phyloP scores from a whole-genome alignment of 2,329 filamentous ascomycete species.

The Neopestalotiopsis sp. region DNA sequence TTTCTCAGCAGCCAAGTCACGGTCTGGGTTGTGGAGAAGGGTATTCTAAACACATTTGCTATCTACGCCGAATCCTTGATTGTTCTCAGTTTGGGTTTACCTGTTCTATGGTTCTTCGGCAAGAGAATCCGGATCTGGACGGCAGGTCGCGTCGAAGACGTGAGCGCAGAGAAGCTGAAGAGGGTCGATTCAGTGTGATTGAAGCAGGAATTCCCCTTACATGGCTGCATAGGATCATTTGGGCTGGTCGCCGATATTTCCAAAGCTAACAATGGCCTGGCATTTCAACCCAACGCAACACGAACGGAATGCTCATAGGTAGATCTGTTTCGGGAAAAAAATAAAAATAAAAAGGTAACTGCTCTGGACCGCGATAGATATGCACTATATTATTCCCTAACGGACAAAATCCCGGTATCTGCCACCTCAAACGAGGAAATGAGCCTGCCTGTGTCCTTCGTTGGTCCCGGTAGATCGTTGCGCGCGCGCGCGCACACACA shows the following conservation, averaged over 20 bases:
- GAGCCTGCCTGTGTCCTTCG: not conserved
- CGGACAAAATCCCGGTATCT: not conserved
- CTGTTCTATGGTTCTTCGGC: slow-evolving; percentile 21
- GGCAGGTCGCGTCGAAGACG: slow-evolving; percentile 12
- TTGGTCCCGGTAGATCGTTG: not conserved
- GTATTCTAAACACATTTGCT: slow-evolving; percentile 25
- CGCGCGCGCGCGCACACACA: not conserved
- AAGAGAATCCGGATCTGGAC: slow-evolving; percentile 21
- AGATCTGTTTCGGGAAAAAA: too few relatives aligned
- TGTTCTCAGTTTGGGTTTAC: slow-evolving; percentile 23
- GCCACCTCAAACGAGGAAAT: not conserved
- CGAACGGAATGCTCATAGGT: too few relatives aligned
- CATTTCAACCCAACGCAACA: too few relatives aligned
- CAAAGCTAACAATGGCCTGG: too few relatives aligned
- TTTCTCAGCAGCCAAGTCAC: slow-evolving; percentile 26
- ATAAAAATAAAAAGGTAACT: too few relatives aligned
- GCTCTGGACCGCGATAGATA: too few relatives aligned
- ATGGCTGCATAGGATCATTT: too few relatives aligned
- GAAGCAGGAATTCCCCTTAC: not conserved
- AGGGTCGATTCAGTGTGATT: not conserved
- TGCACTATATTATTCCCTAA: too few relatives aligned
- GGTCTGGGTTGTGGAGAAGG: slow-evolving; percentile 27
- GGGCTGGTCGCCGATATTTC: too few relatives aligned
- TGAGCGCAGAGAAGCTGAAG: not conserved
- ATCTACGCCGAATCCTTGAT: slow-evolving; percentile 24